These are phyloP conservation scores for Geranium brycei DNA, from an alignment of 345 rosid species.

Conservation along the genomic window DNA sequence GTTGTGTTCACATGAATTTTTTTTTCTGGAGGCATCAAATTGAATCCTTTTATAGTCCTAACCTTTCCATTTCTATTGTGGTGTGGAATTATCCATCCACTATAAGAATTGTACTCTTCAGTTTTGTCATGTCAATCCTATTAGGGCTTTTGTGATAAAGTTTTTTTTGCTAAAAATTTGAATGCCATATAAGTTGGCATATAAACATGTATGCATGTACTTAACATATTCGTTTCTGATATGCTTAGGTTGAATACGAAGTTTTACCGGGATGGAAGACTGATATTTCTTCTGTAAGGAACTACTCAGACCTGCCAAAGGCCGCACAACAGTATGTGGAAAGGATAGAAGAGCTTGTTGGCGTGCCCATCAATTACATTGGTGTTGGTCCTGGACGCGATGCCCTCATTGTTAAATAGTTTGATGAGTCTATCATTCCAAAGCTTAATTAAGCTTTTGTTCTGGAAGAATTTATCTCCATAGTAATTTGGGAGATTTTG, in stretches of 20 bases:
- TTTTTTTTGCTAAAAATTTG: background rate
- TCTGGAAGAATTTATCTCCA: no score
- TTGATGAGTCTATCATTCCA: no score
- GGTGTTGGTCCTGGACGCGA: conserved; percentile 92
- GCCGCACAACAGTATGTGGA: conserved; percentile 68
- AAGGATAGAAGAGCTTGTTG: conserved; percentile 85
- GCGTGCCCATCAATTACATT: conserved; percentile 66
- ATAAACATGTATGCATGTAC: no score
- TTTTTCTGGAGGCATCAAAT: no score
- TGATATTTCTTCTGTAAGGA: conserved; percentile 68
- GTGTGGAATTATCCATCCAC: no score
- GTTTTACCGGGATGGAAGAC: conserved; percentile 79
- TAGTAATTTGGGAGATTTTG: no score
- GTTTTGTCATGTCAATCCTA: no score
- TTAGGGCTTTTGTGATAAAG: background rate
- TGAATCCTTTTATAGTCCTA: no score
- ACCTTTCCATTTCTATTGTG: no score
- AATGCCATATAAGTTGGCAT: background rate
- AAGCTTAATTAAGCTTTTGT: no score
- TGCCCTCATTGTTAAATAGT: conserved; percentile 72
- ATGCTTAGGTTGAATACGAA: conserved; percentile 78
- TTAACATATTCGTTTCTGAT: conserved; percentile 4
- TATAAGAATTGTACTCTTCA: no score
- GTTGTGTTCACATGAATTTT: no score
- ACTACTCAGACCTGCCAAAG: conserved; percentile 72